Base-by-base conservation (phyloP, 257 asterid genomes). In the Hygrophila difformis region DNA sequence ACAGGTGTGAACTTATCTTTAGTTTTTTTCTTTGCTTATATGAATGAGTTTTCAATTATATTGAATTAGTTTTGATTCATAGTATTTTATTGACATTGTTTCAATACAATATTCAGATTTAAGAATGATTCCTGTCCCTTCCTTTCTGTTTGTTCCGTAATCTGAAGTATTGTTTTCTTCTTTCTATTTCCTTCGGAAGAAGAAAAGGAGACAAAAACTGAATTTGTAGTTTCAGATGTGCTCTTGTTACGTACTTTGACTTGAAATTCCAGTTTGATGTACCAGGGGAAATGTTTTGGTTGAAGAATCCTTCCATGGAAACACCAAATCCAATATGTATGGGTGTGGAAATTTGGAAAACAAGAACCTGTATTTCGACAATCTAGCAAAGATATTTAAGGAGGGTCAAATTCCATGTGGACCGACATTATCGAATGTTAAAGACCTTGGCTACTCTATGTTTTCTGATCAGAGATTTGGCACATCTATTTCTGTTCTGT, bases 241-340 rank as follows among this genome's bases (percentile, higher is more conserved):
- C 3, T 42, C 43, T 22, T 51, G 17, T 68, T 50, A 36, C 40
- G 36, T 69, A 44, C 78, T 59, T 64, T 59, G 44, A 62, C 61
- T 69, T 74, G 75, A 79, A 57, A 21, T 60, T 59, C 64, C 70
- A 62, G 44, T 70, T 64, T 71, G 52, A 64, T 74, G 55, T 71
- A 72, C 55, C 86, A 88, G 97, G 93, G 82, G 77, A 53, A 81
- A 81, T 75, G 62, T 84, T 60, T 63, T 65, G 23, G 42, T 78
- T 26, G 81, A 57, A 34, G 80, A 64, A 29, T 55, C 72, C 60
- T 58, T 24, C 15, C 55, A 70, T 21, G 58, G 47, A 39, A 57
- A 60, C 47, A 55, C 26, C 42, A 54, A 51, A 18, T 51, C 40
- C 12, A 68, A 63, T 59, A 34, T 45, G 48, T 53, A 66, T 65